These are phyloP conservation scores for Pichia sp. DNA, from an alignment of 1,139 yeast genomes.

Conservation along the genomic window DNA sequence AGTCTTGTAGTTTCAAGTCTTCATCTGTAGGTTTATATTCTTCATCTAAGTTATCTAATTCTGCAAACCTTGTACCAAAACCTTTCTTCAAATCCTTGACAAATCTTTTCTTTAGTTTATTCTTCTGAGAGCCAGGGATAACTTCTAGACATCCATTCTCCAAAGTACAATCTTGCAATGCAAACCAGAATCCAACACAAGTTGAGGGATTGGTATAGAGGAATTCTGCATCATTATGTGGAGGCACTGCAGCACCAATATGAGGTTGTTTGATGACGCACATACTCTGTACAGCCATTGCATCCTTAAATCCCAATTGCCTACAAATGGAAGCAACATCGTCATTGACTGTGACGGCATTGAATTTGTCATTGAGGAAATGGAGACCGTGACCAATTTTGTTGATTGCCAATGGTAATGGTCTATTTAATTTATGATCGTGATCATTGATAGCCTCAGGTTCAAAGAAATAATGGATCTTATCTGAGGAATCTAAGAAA, in stretches of 20 bases:
- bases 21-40: conserved; percentile 16
- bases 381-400: conserved; percentile 80
- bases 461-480: conserved; percentile 65
- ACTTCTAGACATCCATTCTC: conserved; percentile 66
- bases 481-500: conserved; percentile 63
- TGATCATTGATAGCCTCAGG: conserved; percentile 58
- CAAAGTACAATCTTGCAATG: conserved; percentile 64
- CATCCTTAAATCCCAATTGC: conserved; percentile 50
- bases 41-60: conserved; percentile 18
- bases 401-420: conserved; percentile 55
- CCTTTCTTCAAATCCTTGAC: conserved; percentile 43
- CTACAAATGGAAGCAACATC: conserved; percentile 47
- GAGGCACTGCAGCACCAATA: conserved; percentile 69
- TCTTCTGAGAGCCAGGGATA: conserved; percentile 69
- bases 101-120: conserved; percentile 57
- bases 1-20: conserved; percentile 22
- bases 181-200: conserved; percentile 80
- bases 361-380: conserved; percentile 42
- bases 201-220: conserved; percentile 64
- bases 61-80: conserved; percentile 45
- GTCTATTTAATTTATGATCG: conserved; percentile 34
- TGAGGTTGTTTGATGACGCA: conserved; percentile 72
- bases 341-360: conserved; percentile 42
- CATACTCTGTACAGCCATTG: conserved; percentile 75
- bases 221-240: conserved; percentile 74